A percentile compares a stretch with the other conserved stretches of the same genome.
Conservation (phyloP, 345 rosid genomes). For the Stellera chamaejasme region DNA sequence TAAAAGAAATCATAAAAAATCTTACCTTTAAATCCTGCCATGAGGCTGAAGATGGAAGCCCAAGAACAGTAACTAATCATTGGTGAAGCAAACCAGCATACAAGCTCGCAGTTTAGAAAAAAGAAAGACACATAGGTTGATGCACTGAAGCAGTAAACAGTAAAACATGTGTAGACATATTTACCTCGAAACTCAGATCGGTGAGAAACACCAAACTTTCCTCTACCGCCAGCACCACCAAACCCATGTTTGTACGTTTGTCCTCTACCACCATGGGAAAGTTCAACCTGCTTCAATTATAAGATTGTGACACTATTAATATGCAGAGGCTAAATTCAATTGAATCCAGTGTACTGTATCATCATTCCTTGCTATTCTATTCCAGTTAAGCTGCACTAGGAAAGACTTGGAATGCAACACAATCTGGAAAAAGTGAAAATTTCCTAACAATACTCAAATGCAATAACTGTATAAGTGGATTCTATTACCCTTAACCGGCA, state of each 20-base stretch:
- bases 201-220: slow-evolving; percentile 17
- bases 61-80: slow-evolving; percentile 12
- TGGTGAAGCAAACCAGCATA: neutral
- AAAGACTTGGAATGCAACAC: too few relatives aligned
- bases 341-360: too few relatives aligned
- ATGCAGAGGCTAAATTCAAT: neutral
- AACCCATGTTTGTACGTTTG: slow-evolving; percentile 22
- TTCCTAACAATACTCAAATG: too few relatives aligned
- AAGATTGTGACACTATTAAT: neutral
- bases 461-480: neutral
- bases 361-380: too few relatives aligned
- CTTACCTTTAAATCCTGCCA: slow-evolving; percentile 12
- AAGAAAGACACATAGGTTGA: neutral
- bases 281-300: slow-evolving; percentile 28
- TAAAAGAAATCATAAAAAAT: neutral
- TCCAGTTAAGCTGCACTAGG: too few relatives aligned
- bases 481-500: slow-evolving; percentile 36
- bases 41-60: slow-evolving; percentile 12
- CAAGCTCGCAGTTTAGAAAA: neutral
- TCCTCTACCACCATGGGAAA: slow-evolving; percentile 35
- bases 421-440: too few relatives aligned
- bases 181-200: slow-evolving; percentile 14
- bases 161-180: neutral
- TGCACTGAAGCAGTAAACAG: neutral
- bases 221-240: slow-evolving; percentile 24